phyloP scores from a whole-genome alignment of 1,284 basidiomycete species.

The Lentinus polychrous region DNA sequence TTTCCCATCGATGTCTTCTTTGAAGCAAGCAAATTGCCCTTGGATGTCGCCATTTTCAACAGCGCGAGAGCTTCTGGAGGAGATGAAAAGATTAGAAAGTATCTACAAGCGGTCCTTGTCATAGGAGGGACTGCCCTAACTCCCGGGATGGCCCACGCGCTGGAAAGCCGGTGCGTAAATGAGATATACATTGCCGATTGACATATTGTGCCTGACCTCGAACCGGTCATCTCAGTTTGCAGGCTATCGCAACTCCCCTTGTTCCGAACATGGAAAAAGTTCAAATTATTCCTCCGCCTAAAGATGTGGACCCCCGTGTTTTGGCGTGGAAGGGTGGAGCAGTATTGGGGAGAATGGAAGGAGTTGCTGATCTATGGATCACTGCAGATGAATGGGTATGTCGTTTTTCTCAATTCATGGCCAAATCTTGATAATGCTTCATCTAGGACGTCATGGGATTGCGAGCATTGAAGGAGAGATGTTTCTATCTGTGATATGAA shows the following conservation, averaged over 20 bases:
- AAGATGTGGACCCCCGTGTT: slow-evolving; percentile 86
- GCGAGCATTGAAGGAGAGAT: slow-evolving; percentile 73
- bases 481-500: slow-evolving; percentile 33
- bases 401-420: slow-evolving; percentile 8
- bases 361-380: slow-evolving; percentile 86
- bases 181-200: neutral
- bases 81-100: slow-evolving; percentile 87
- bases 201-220: neutral
- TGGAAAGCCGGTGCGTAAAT: slow-evolving; percentile 64
- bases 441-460: slow-evolving; percentile 68
- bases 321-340: slow-evolving; percentile 94
- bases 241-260: slow-evolving; percentile 80
- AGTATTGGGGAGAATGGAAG: slow-evolving; percentile 91
- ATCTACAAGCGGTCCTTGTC: slow-evolving; percentile 83
- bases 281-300: slow-evolving; percentile 85
- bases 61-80: slow-evolving; percentile 79
- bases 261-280: slow-evolving; percentile 79
- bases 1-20: slow-evolving; percentile 66
- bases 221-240: slow-evolving; percentile 42
- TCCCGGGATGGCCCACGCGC: slow-evolving; percentile 70
- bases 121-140: slow-evolving; percentile 78
- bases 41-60: slow-evolving; percentile 94
- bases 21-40: slow-evolving; percentile 86
- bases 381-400: slow-evolving; percentile 82
- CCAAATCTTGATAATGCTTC: neutral